Evolutionary conservation across 352 stramenopile species (phyloP).

Genomic region (Blastocystis sp.): DNA sequence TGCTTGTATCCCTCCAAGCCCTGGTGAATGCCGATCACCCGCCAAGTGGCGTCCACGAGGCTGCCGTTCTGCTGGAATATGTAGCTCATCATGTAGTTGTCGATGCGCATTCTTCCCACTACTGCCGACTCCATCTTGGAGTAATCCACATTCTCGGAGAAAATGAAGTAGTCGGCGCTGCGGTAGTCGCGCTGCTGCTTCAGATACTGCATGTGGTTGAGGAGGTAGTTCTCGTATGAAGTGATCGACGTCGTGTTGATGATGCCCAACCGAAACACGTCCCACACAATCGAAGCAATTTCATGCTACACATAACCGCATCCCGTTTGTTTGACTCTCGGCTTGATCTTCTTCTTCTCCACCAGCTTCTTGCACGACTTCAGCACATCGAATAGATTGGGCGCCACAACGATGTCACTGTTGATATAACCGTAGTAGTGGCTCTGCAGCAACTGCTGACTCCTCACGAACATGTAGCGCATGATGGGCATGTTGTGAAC

Average conservation of each 20-base stretch:
- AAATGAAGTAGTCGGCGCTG: slow-evolving; percentile 52
- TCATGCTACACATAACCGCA: background rate
- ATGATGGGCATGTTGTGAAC: background rate
- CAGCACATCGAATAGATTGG: slow-evolving; percentile 20
- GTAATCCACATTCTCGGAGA: background rate
- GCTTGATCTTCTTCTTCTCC: background rate
- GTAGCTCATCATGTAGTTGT: slow-evolving; percentile 27
- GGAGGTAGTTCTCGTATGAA: background rate
- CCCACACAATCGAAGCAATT: slow-evolving; percentile 17
- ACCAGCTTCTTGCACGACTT: background rate
- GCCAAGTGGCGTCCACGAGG: slow-evolving; percentile 6
- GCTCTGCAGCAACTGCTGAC: background rate
- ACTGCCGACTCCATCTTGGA: background rate
- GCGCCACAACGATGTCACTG: slow-evolving; percentile 20
- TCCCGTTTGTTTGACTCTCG: background rate
- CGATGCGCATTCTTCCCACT: slow-evolving; percentile 19
- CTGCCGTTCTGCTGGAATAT: background rate
- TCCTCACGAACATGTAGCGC: background rate
- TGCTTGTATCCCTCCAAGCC: slow-evolving; percentile 2
- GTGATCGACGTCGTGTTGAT: background rate
- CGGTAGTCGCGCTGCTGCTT: slow-evolving; percentile 5
- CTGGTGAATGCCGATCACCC: slow-evolving; percentile 26
- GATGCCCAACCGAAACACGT: background rate
- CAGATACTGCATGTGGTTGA: background rate
- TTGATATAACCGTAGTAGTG: slow-evolving; percentile 35